Evolutionary conservation across 768 basidiomycete genomes (phyloP), one percentile per base, ranked within the genome.

Genomic region (Clavaria fumosa): DNA sequence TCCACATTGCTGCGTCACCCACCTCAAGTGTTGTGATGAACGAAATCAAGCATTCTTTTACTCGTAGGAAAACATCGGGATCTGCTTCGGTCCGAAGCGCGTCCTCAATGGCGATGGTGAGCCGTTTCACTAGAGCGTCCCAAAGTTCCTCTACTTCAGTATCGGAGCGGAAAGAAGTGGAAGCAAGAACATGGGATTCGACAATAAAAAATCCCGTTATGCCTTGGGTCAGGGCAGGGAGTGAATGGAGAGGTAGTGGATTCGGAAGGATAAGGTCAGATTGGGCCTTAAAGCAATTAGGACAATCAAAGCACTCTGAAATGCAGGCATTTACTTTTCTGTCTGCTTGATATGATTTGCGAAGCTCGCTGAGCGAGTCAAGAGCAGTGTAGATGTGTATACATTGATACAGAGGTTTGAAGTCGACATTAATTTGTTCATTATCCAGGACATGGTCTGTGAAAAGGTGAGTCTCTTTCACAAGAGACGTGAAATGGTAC

Each of bases 161-260:
- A 46, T 79, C 70, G 11, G 82, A 85, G n/a, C 95, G 75, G 60
- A 99, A 99, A 23, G 69, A 73, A 7, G 90, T 86, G 0, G 86
- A 86, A 46, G 79, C 75, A 5, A 96, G 69, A 1, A 99, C 90
- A 51, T 93, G 79, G 1, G 74, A 78, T 58, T 99, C 95, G 45
- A 97, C 78, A 41, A 99, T 89, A 60, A 97, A 99, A 58, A 95
- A 99, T 0, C 95, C 95, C 24, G 89, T 81, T 44, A 97, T 84
- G 57, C 96, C 88, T 53, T 93, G 82, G 18, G 85, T 80, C 15
- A 97, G 63, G n/a, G 70, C 53, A 1, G 78, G 66, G 4, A 97
- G 69, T 3, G 78, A 69, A 2, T 66, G 52, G 23, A 88, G 49
- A 21, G 75, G 70, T 15, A 86, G 62, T 0, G 78, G 78, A 19